phyloP scores from a whole-genome alignment of 2,329 filamentous ascomycete genomes.

The Epichloe hybrida region DNA sequence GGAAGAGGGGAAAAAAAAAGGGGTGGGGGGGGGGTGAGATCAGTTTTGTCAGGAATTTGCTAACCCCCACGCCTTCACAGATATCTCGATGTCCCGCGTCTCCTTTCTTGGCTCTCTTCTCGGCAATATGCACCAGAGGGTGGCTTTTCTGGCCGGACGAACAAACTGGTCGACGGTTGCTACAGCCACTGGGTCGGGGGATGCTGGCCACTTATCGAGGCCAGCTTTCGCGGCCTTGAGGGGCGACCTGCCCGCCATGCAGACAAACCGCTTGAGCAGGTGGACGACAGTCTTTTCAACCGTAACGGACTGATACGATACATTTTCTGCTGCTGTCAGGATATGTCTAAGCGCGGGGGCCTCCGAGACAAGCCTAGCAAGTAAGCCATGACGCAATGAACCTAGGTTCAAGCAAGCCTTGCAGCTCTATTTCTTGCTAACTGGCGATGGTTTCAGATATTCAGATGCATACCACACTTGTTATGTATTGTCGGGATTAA shows the following conservation, averaged over 20 bases:
- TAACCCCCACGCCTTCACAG: slow-evolving; percentile 27
- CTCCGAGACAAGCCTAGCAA: slow-evolving; percentile 88
- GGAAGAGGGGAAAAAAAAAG: not conserved
- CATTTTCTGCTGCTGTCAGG: slow-evolving; percentile 80
- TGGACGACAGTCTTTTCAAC: slow-evolving; percentile 50
- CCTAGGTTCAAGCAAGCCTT: not conserved
- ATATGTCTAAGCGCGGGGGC: slow-evolving; percentile 55
- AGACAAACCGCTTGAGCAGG: slow-evolving; percentile 17
- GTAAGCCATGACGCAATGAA: slow-evolving; percentile 32
- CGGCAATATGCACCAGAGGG: slow-evolving; percentile 86
- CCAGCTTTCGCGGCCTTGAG: slow-evolving; percentile 47
- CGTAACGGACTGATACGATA: slow-evolving; percentile 78
- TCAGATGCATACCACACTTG: slow-evolving; percentile 88
- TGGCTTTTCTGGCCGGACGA: slow-evolving; percentile 84
- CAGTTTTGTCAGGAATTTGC: slow-evolving; percentile 13
- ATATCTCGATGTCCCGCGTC: slow-evolving; percentile 60
- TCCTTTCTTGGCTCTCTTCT: slow-evolving; percentile 79
- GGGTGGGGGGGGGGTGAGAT: not conserved
- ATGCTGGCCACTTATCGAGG: slow-evolving; percentile 86
- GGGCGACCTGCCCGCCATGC: slow-evolving; percentile 15
- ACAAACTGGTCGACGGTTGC: slow-evolving; percentile 95
- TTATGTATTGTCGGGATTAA: slow-evolving; percentile 79
- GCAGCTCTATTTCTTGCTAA: not conserved
- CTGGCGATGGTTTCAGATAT: slow-evolving; percentile 30
- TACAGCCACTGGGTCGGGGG: slow-evolving; percentile 97